Percentiles rank a stretch among this genome's conserved stretches.
Evolutionary conservation across 495 filamentous ascomycete species (phyloP).

Genomic region (Aspergillus kassunensis): DNA sequence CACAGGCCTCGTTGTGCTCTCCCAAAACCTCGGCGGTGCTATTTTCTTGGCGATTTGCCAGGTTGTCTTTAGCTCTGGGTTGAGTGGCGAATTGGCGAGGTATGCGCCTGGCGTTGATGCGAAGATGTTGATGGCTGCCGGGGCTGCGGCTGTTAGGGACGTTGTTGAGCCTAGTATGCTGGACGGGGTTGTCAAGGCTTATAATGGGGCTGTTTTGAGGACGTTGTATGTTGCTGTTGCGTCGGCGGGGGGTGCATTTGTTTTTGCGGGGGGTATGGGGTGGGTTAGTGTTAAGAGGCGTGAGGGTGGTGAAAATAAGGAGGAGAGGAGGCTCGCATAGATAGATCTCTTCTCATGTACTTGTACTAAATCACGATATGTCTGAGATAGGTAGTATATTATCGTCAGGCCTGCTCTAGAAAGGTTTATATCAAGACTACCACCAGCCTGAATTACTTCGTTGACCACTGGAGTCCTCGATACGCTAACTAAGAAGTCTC

Average conservation of each 20-base stretch:
- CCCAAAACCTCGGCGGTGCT: conserved; percentile 65
- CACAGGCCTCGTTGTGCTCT: conserved; percentile 61
- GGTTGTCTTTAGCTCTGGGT: conserved; percentile 68
- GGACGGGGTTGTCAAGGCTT: conserved; percentile 59
- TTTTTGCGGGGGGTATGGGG: conserved; percentile 8
- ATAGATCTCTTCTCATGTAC: too few species aligned
- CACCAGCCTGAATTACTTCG: too few species aligned
- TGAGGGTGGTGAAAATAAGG: too few species aligned
- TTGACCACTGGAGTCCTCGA: too few species aligned
- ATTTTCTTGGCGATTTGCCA: conserved; percentile 71
- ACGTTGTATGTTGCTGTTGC: conserved; percentile 66
- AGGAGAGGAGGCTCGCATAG: too few species aligned
- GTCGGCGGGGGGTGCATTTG: conserved; percentile 27
- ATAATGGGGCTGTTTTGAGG: conserved; percentile 62
- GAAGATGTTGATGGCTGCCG: background rate
- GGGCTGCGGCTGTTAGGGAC: too few species aligned
- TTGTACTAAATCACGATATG: too few species aligned
- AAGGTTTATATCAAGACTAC: too few species aligned
- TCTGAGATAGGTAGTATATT: too few species aligned
- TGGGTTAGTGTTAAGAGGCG: conserved; percentile 7
- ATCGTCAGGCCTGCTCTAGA: too few species aligned
- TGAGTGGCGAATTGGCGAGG: conserved; percentile 50
- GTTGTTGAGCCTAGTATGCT: conserved; percentile 31
- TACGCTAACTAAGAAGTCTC: too few species aligned
- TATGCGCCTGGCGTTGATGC: conserved; percentile 53